Evolutionary conservation across 257 asterid species (phyloP).

Genomic region (Galeopsis tetrahit): DNA sequence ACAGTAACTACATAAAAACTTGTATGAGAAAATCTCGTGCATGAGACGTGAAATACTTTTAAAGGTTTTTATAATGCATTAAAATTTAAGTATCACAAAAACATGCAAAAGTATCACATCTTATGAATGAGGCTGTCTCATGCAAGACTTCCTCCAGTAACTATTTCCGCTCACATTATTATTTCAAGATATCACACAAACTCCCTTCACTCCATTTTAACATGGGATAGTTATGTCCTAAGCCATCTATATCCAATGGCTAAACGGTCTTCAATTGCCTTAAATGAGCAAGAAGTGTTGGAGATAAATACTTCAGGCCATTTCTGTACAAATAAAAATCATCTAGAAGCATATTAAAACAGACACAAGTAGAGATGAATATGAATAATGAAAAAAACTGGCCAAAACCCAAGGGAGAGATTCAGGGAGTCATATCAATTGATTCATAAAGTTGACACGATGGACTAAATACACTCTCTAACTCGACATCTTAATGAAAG

Average conservation of each 20-base stretch:
- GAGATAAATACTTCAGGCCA: constrained; percentile 22
- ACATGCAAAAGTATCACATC: too few relatives aligned
- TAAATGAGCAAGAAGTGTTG: neutral
- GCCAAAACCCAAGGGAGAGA: constrained; percentile 8
- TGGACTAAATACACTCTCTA: constrained; percentile 1
- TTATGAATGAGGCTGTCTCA: too few relatives aligned
- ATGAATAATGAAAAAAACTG: constrained; percentile 8
- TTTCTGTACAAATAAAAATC: constrained; percentile 1
- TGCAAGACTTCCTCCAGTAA: neutral
- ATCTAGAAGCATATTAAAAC: constrained; percentile 12
- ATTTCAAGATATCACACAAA: constrained; percentile 3
- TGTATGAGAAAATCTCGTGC: too few relatives aligned
- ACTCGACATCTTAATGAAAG: constrained; percentile 11
- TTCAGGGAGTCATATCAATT: constrained; percentile 11
- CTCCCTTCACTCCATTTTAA: constrained; percentile 5
- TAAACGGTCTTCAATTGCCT: neutral
- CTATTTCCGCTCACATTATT: neutral
- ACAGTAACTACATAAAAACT: neutral
- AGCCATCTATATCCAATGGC: neutral
- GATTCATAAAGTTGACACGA: constrained; percentile 4
- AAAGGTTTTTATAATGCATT: too few relatives aligned
- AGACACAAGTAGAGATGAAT: constrained; percentile 20
- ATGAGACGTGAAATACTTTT: too few relatives aligned
- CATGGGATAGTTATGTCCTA: constrained; percentile 20
- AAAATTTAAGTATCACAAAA: too few relatives aligned